phyloP scores from a whole-genome alignment of 1,284 basidiomycete genomes.

The Butyriboletus pseudospeciosus region DNA sequence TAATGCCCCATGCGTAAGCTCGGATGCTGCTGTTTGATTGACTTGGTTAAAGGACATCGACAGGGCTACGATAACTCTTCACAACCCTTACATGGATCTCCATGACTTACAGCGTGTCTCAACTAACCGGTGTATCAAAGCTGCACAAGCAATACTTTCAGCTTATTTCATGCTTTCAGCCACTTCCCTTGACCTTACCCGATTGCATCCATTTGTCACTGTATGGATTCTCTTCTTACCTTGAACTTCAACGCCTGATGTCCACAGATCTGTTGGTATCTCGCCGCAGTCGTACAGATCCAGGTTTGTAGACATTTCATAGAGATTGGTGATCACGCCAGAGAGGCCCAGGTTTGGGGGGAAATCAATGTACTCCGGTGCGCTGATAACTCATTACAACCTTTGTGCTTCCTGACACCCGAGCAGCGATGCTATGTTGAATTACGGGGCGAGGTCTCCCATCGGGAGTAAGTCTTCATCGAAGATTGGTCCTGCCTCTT shows the following conservation, averaged over 20 bases:
- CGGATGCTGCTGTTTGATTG: constrained; percentile 1
- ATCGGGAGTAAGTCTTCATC: constrained; percentile 62
- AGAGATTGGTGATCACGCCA: constrained; percentile 62
- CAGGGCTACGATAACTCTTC: constrained; percentile 79
- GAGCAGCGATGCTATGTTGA: constrained; percentile 70
- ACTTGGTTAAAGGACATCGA: constrained; percentile 4
- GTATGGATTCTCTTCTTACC: constrained; percentile 40
- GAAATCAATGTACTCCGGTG: constrained; percentile 78
- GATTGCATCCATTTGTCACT: constrained; percentile 74
- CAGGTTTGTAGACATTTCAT: constrained; percentile 81
- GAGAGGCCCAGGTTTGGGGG: constrained; percentile 74
- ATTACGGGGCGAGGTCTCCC: constrained; percentile 71
- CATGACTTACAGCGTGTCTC: constrained; percentile 59
- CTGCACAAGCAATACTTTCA: constrained; percentile 65
- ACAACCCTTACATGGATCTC: constrained; percentile 76
- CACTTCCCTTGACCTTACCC: constrained; percentile 71
- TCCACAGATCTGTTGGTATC: constrained; percentile 80
- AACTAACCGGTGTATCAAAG: constrained; percentile 64
- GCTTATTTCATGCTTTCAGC: constrained; percentile 71
- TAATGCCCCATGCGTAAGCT: constrained; percentile 73
- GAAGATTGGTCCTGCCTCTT: constrained; percentile 7
- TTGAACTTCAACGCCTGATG: constrained; percentile 9
- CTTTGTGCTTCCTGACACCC: constrained; percentile 9
- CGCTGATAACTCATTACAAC: constrained; percentile 10
- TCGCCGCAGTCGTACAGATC: constrained; percentile 77